A percentile compares a stretch with the other conserved stretches of the same genome.
These are phyloP conservation scores for Penicillium sp. DNA, from an alignment of 2,329 filamentous ascomycete species.

Conservation along the genomic window DNA sequence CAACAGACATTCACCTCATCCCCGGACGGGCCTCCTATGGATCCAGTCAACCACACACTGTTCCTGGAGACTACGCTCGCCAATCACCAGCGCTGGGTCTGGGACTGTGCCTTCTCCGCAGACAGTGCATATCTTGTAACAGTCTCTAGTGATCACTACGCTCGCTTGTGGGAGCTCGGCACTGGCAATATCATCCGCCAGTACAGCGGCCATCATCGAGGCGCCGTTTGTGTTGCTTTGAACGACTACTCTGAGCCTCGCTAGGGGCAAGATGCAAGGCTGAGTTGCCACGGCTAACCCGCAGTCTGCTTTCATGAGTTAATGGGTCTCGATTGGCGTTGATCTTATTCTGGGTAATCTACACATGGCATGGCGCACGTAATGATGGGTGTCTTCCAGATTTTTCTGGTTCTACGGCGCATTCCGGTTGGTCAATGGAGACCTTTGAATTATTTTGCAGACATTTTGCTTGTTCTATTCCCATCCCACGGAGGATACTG, in stretches of 20 bases:
- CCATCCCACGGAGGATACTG: not conserved
- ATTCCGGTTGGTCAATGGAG: not conserved
- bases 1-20: slow-evolving; percentile 34
- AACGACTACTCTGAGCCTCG: slow-evolving; percentile 69
- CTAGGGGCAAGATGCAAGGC: slow-evolving; percentile 13
- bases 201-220: slow-evolving; percentile 91
- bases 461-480: not conserved
- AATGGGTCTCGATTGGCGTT: slow-evolving; percentile 3
- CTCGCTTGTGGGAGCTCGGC: slow-evolving; percentile 81
- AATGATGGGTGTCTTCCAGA: not conserved
- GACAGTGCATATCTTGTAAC: slow-evolving; percentile 92
- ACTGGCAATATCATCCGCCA: slow-evolving; percentile 88
- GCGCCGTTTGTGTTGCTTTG: slow-evolving; percentile 85
- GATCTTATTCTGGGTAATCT: slow-evolving; percentile 4
- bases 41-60: slow-evolving; percentile 53
- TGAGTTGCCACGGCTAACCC: not conserved
- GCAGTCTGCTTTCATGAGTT: not conserved
- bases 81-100: slow-evolving; percentile 93
- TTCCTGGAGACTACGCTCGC: slow-evolving; percentile 82
- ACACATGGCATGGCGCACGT: slow-evolving; percentile 7
- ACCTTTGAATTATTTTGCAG: not conserved
- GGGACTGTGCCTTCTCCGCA: slow-evolving; percentile 94
- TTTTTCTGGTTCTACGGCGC: not conserved
- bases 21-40: slow-evolving; percentile 40
- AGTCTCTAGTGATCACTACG: slow-evolving; percentile 90